Evolutionary conservation across 2,329 filamentous ascomycete species (phyloP), one percentile per base, ranked within the genome.

Genomic region (Elsinoe batatas): DNA sequence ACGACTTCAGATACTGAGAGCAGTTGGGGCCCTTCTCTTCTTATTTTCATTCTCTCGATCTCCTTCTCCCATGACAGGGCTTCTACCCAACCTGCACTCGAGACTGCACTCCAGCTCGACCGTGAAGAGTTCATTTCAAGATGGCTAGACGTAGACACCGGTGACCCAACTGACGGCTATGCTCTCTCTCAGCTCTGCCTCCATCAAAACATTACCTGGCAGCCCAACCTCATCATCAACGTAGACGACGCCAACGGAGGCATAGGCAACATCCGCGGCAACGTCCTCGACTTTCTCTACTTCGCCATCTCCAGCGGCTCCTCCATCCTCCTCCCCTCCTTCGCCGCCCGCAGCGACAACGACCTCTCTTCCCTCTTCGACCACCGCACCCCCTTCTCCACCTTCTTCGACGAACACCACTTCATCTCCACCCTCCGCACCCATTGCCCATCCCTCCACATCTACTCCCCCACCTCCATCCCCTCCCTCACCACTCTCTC

Each of bases 251-350:
- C 69, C 5, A 64, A 70, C 1, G 76, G 74, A 2, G 74, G 72
- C 3, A 61, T 77, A n/a, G 72, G 67, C 5, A 68, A 71, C 53
- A 70, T 76, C 15, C 71, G 74, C 57, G 74, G 74, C 59, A 71
- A 69, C n/a, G 64, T 74, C 35, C 62, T 77, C 53, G 71, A 70
- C 57, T 77, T 75, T 62, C 62, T 77, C 18, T 69, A 74, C 42
- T 69, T 73, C 53, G 73, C 72, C 12, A 75, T 77, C 32, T 72
- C 76, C 64, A 71, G 74, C 40, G 75, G 75, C 54, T 74, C 75
- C 68, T 58, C 61, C 61, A 69, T 66, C 22, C 38, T 63, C 12
- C 22, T 60, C 1, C 61, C 58, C 4, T 56, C 56, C 18, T 59
- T 62, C 54, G 63, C 61, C 26, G 47, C 44, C 3, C 40, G 62